phyloP scores from a whole-genome alignment of 1,284 basidiomycete species.

The Exobasidium cylindrosporum region DNA sequence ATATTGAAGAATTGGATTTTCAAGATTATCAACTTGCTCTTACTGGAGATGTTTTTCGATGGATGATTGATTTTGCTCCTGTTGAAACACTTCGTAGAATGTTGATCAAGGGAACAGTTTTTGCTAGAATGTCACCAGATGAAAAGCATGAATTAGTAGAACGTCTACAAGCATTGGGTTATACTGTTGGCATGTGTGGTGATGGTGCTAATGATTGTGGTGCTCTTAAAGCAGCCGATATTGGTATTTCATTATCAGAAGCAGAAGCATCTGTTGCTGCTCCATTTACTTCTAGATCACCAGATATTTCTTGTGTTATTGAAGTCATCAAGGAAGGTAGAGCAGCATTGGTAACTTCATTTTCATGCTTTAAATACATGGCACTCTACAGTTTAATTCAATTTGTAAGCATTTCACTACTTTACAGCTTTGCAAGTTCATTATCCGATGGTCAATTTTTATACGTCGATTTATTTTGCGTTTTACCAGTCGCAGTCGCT shows the following conservation, averaged over 20 bases:
- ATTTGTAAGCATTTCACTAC: slow-evolving; percentile 71
- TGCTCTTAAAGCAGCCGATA: slow-evolving; percentile 95
- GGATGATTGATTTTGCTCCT: slow-evolving; percentile 95
- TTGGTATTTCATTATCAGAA: slow-evolving; percentile 93
- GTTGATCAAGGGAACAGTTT: slow-evolving; percentile 97
- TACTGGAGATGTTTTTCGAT: slow-evolving; percentile 95
- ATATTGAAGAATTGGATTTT: slow-evolving; percentile 46
- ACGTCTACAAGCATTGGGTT: slow-evolving; percentile 84
- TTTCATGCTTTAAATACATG: slow-evolving; percentile 98
- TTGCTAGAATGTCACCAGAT: slow-evolving; percentile 98
- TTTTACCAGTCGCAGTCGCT: slow-evolving; percentile 88
- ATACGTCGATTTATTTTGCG: slow-evolving; percentile 96
- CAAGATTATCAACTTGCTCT: slow-evolving; percentile 90
- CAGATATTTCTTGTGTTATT: slow-evolving; percentile 93
- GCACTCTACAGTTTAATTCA: slow-evolving; percentile 60
- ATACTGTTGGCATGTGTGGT: slow-evolving; percentile 96
- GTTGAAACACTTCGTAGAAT: slow-evolving; percentile 66
- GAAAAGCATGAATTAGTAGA: slow-evolving; percentile 99
- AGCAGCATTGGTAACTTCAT: slow-evolving; percentile 91
- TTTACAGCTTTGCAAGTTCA: slow-evolving; percentile 95
- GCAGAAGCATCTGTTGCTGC: slow-evolving; percentile 99
- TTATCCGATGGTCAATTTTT: slow-evolving; percentile 95
- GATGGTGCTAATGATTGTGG: slow-evolving; percentile 99
- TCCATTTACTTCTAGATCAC: slow-evolving; percentile 88
- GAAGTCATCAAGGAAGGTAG: slow-evolving; percentile 88